A percentile compares a stretch with the other conserved stretches of the same genome.
phyloP scores from a whole-genome alignment of 805 yeast species.

The Groenewaldozyma salmanticensis region DNA sequence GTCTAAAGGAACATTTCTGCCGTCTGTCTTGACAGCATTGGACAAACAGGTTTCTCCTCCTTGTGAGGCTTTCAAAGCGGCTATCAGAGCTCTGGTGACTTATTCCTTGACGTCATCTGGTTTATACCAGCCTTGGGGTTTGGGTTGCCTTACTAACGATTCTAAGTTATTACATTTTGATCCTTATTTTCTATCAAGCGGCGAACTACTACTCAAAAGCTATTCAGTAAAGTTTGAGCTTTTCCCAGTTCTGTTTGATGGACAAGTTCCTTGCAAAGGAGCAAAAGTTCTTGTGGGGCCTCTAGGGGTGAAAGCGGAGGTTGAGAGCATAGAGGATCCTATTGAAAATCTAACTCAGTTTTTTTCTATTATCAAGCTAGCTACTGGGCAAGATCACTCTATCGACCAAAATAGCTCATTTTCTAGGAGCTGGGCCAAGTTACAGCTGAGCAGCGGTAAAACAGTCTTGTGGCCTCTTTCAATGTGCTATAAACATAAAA shows the following conservation, averaged over 20 bases:
- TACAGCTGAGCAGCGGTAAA: no score
- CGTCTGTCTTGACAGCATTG: slow-evolving; percentile 15
- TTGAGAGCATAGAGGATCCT: no score
- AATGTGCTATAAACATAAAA: no score
- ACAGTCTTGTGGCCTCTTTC: no score
- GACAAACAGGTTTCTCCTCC: slow-evolving; percentile 11
- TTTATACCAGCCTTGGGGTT: slow-evolving; percentile 11
- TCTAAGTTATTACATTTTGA: slow-evolving; percentile 15
- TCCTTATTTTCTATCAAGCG: slow-evolving; percentile 14
- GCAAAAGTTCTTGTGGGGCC: no score
- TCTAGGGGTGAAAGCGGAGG: no score
- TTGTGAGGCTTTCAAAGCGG: slow-evolving; percentile 17
- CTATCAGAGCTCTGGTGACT: slow-evolving; percentile 13
- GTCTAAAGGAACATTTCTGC: slow-evolving; percentile 20
- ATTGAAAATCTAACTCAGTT: no score
- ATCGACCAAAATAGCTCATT: no score
- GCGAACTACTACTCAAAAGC: slow-evolving; percentile 17
- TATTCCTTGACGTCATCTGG: slow-evolving; percentile 12
- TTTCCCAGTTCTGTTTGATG: background rate
- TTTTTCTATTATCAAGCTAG: no score
- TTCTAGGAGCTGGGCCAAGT: no score
- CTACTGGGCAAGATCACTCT: no score
- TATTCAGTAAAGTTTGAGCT: slow-evolving; percentile 3
- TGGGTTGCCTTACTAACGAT: slow-evolving; percentile 8
- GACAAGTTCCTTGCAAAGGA: no score